Evolutionary conservation across 371 early-diverging fungal genomes (phyloP).

Genomic region (Mortierella sp.): DNA sequence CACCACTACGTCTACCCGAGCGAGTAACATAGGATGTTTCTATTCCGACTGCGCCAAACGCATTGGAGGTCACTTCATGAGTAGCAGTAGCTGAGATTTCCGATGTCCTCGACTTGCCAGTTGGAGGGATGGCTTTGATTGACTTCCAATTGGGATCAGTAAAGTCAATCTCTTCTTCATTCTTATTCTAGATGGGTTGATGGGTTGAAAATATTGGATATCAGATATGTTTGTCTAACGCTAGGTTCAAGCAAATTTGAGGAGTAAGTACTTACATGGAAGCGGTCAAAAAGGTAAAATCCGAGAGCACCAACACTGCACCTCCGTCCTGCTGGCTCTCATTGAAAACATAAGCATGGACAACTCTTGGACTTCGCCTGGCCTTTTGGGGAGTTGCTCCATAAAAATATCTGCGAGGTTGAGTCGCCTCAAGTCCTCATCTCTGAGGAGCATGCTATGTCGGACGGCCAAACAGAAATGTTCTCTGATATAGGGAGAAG

Average conservation of each 20-base stretch:
- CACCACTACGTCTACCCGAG: neutral
- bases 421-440: neutral
- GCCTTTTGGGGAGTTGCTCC: neutral
- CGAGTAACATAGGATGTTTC: neutral
- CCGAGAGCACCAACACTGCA: neutral
- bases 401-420: neutral
- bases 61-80: neutral
- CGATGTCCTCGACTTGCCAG: neutral
- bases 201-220: neutral
- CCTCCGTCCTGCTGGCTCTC: neutral
- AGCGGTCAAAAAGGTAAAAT: neutral
- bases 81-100: neutral
- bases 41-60: neutral
- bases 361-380: neutral
- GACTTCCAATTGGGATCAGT: neutral
- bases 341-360: neutral
- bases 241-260: too few relatives aligned
- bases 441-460: too few relatives aligned
- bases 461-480: too few relatives aligned
- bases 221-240: neutral
- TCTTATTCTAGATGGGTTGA: neutral
- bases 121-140: too few relatives aligned
- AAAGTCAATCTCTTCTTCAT: neutral
- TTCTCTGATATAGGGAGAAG: too few relatives aligned
- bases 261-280: neutral